A percentile compares a stretch with the other conserved stretches of the same genome.
phyloP scores from a whole-genome alignment of 2,329 filamentous ascomycete genomes.

The Hypoxylon sp. region DNA sequence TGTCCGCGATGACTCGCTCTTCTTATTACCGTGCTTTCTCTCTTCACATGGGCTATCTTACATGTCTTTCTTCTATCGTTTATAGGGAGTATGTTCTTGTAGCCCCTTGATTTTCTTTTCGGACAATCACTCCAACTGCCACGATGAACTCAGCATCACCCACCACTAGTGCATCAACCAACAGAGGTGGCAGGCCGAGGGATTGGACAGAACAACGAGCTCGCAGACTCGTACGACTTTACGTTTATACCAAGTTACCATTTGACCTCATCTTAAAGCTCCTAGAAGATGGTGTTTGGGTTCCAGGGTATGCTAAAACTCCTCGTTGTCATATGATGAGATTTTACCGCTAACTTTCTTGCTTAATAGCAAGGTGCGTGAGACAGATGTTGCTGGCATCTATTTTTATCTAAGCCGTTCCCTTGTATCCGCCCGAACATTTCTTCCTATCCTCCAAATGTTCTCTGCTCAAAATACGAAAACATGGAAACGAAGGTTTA shows the following conservation, averaged over 20 bases:
- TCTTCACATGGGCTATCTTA: slow-evolving; percentile 15
- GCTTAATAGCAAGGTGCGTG: slow-evolving; percentile 50
- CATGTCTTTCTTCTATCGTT: slow-evolving; percentile 16
- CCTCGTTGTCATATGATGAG: slow-evolving; percentile 3
- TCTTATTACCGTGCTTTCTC: slow-evolving; percentile 17
- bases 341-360: slow-evolving; percentile 22
- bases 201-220: slow-evolving; percentile 63
- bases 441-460: too few relatives aligned
- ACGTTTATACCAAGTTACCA: slow-evolving; percentile 64
- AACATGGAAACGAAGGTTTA: too few relatives aligned
- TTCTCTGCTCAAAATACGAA: too few relatives aligned
- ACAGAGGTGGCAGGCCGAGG: slow-evolving; percentile 59
- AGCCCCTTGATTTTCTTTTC: neutral
- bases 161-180: slow-evolving; percentile 42
- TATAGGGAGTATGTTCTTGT: neutral
- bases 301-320: slow-evolving; percentile 54
- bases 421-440: too few relatives aligned
- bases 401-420: too few relatives aligned
- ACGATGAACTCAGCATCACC: slow-evolving; percentile 43
- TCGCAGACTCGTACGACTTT: slow-evolving; percentile 63
- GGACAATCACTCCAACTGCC: neutral
- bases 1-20: slow-evolving; percentile 21
- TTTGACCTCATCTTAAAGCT: slow-evolving; percentile 59
- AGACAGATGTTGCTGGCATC: too few relatives aligned
- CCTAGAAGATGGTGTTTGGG: slow-evolving; percentile 56